Base-by-base conservation (phyloP, 2,329 filamentous ascomycete genomes). In the Chrysosporium queenslandicum region DNA sequence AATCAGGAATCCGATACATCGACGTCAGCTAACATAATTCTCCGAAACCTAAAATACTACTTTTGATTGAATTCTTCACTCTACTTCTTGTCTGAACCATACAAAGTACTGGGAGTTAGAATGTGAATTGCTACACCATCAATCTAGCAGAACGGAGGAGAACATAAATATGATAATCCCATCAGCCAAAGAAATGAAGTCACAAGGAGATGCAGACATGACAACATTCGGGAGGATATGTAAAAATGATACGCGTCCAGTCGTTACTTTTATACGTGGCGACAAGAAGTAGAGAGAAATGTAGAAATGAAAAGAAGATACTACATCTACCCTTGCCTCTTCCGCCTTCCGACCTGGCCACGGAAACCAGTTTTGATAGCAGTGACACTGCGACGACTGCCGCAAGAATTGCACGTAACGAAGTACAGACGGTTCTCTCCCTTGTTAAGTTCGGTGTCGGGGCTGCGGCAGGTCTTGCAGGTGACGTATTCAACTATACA, bases 331-430 rank as follows among this genome's bases (percentile, higher is more conserved):
- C 87, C 81, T 77, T 89, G 86, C 81, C 94, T 94, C 79, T 83
- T 92, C 80, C 92, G 86, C 86, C 96, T 96, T 71, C 92, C 92
- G 72, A 98, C 87, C 76, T 97, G 92, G 72, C 92, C 92, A 66
- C 90, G 94, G 89, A 98, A 98, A 89, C 92, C 92, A 57, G 89
- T 95, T 84, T 98, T 98, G 85, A 98, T 98, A 61, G 92, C 90
- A 56, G 88, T 88, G 69, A 97, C 91, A 66, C 83, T 89, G 69
- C 90, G 85, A 73, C 91, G 79, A 49, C 82, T 86, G 58, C 84
- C 83, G 65, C 85, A 88, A 54, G 83, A 85, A 75, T 92, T 95
- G 82, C 91, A 96, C 55, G 90, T 96, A 68, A 98, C 89, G 77
- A 97, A 98, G 77, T 94, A 96, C 59, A 98, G 79, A 76, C 92